Percentiles rank a stretch among this genome's conserved stretches.
These are phyloP conservation scores for Drechslerella dactyloides DNA, from an alignment of 2,329 filamentous ascomycete genomes.

Conservation along the genomic window DNA sequence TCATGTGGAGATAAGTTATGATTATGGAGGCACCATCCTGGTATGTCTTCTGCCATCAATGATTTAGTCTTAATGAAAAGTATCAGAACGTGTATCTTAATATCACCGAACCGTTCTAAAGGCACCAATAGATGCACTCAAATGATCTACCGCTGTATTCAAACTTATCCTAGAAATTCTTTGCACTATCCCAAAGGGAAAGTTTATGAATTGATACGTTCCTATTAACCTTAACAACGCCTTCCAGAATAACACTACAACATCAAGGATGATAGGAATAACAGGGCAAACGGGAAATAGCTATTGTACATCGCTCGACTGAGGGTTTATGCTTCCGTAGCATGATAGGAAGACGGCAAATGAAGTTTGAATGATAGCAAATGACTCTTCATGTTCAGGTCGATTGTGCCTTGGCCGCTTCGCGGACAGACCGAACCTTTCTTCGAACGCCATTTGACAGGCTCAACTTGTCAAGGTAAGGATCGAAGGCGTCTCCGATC, in stretches of 20 bases:
- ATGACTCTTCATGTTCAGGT: too few species aligned
- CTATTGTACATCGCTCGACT: constrained; percentile 13
- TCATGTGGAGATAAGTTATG: not conserved
- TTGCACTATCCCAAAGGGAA: too few species aligned
- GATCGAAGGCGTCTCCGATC: constrained; percentile 36
- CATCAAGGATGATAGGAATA: not conserved
- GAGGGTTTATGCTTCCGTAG: not conserved
- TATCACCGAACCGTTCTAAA: too few species aligned
- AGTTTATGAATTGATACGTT: not conserved
- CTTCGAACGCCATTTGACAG: constrained; percentile 28
- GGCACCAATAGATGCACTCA: too few species aligned
- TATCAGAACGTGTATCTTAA: too few species aligned
- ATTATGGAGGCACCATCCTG: too few species aligned
- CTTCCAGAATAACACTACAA: not conserved
- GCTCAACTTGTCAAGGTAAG: constrained; percentile 26
- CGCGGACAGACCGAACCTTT: constrained; percentile 23
- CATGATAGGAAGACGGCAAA: not conserved
- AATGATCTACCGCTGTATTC: too few species aligned
- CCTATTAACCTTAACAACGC: not conserved
- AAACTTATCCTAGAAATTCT: too few species aligned
- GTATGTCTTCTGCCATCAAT: too few species aligned
- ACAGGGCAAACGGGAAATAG: not conserved
- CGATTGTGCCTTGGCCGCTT: constrained; percentile 17
- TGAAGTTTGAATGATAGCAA: not conserved
- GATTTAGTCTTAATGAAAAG: too few species aligned